phyloP scores from a whole-genome alignment of 192 early-diverging fungal species.

The Umbelopsis sp. region DNA sequence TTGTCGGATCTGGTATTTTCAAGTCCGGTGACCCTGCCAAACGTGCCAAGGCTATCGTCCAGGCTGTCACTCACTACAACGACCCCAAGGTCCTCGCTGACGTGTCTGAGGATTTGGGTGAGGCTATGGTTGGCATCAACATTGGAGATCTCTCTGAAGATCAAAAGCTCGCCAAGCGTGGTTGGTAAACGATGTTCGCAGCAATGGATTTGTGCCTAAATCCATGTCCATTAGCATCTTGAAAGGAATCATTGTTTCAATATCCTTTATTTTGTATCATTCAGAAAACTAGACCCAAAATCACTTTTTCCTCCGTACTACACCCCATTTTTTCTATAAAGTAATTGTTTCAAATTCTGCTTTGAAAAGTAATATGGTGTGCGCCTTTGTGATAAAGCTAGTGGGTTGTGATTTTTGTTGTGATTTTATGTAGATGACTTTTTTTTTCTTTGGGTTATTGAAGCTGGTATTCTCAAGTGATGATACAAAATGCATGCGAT shows the following conservation, averaged over 20 bases:
- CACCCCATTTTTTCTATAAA: constrained; percentile 10
- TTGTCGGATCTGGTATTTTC: constrained; percentile 98
- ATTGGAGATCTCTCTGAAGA: constrained; percentile 62
- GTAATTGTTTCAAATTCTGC: constrained; percentile 1
- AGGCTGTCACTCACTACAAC: constrained; percentile 95
- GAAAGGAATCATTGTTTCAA: constrained; percentile 7
- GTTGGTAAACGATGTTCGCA: constrained; percentile 51
- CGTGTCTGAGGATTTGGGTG: constrained; percentile 90
- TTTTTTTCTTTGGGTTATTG: background rate
- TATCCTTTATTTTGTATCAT: constrained; percentile 19
- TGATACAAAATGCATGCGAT: too few relatives aligned
- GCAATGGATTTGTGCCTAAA: background rate
- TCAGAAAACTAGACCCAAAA: constrained; percentile 19
- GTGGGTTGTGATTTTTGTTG: too few relatives aligned
- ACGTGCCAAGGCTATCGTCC: constrained; percentile 92
- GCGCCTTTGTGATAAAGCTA: background rate
- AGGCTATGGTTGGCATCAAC: constrained; percentile 98
- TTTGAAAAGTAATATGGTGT: background rate
- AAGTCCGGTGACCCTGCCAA: constrained; percentile 92
- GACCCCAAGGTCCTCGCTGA: constrained; percentile 87
- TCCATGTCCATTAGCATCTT: background rate
- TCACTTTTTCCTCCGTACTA: constrained; percentile 6
- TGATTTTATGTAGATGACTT: too few relatives aligned
- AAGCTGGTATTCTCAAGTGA: background rate
- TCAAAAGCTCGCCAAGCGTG: constrained; percentile 63